phyloP scores from a whole-genome alignment of 208 protist species.

The Wallacemonas sp. region DNA sequence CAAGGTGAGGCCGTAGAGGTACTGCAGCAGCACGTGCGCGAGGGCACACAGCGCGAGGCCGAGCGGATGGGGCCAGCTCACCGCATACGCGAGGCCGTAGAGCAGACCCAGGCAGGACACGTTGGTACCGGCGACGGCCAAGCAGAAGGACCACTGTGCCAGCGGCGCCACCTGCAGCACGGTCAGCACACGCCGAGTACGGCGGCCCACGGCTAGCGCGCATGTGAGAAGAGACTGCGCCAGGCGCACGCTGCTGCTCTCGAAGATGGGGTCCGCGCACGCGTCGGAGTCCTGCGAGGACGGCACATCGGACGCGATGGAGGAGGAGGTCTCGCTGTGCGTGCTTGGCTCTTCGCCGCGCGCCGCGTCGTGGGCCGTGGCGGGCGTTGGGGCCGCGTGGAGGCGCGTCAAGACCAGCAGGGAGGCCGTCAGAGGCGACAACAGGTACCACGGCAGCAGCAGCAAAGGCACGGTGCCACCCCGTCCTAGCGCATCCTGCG shows the following conservation, averaged over 20 bases:
- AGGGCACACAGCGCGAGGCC: neutral
- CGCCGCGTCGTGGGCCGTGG: neutral
- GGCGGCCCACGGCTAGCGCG: too few relatives aligned
- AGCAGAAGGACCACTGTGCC: neutral
- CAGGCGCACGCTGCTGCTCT: neutral
- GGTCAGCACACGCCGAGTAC: neutral
- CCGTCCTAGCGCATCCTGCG: neutral
- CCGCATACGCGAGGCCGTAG: slow-evolving; percentile 8
- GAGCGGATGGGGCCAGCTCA: neutral
- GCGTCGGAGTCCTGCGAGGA: neutral
- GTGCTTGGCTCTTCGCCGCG: neutral
- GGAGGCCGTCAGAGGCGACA: slow-evolving; percentile 3
- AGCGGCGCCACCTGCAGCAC: neutral
- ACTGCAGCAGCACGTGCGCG: slow-evolving; percentile 2
- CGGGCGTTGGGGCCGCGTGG: neutral
- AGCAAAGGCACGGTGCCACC: neutral
- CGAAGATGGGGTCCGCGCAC: neutral
- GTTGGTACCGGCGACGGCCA: neutral
- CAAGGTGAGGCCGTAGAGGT: neutral
- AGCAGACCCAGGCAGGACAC: slow-evolving; percentile 13
- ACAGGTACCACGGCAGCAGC: slow-evolving; percentile 14
- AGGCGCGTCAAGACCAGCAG: neutral
- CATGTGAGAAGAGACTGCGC: neutral
- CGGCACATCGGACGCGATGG: neutral
- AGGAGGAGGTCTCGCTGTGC: neutral